A percentile compares a stretch with the other conserved stretches of the same genome.
Conservation (phyloP, 2,329 filamentous ascomycete genomes). For the Fusarium anguioides region DNA sequence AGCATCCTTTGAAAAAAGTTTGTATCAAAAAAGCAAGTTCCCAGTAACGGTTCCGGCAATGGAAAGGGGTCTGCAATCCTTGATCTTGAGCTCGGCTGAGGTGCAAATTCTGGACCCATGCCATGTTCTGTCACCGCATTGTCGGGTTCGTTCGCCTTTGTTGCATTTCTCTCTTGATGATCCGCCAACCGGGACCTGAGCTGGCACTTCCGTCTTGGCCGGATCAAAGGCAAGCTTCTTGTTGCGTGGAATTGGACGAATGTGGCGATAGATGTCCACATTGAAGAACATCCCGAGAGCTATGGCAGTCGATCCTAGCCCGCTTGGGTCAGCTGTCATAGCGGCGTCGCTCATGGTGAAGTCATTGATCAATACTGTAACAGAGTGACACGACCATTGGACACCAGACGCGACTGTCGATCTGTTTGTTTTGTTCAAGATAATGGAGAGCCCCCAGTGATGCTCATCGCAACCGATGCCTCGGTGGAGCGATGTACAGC, state of each 20-base stretch:
- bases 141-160: constrained; percentile 24
- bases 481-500: constrained; percentile 13
- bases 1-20: constrained; percentile 10
- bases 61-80: constrained; percentile 6
- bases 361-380: constrained; percentile 27
- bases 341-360: constrained; percentile 29
- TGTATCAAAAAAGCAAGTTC: constrained; percentile 1
- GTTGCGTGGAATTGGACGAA: constrained; percentile 34
- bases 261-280: constrained; percentile 40
- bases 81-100: background rate
- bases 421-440: constrained; percentile 38
- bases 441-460: constrained; percentile 1
- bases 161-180: constrained; percentile 14
- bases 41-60: constrained; percentile 12
- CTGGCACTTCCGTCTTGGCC: constrained; percentile 32
- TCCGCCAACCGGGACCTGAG: constrained; percentile 29
- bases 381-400: constrained; percentile 9
- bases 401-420: constrained; percentile 28
- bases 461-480: constrained; percentile 22
- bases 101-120: constrained; percentile 8
- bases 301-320: constrained; percentile 41
- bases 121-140: constrained; percentile 25
- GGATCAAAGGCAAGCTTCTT: constrained; percentile 16
- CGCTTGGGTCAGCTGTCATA: constrained; percentile 33
- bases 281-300: constrained; percentile 29